These are phyloP conservation scores for Amaranthus hypochondriacus DNA, from an alignment of 148 eudicot species.

Conservation along the genomic window DNA sequence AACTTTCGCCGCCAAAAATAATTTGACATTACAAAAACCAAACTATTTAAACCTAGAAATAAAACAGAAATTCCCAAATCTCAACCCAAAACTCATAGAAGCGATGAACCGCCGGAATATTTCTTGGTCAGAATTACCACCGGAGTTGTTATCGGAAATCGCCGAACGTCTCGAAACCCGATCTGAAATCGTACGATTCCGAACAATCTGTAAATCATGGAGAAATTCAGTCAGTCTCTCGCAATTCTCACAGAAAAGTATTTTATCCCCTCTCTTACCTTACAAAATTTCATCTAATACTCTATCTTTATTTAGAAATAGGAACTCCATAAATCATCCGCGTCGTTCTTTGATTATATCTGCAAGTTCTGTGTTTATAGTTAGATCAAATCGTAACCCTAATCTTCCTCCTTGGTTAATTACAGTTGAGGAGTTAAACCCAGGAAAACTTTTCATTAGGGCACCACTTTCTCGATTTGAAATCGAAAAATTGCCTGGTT, in stretches of 20 bases:
- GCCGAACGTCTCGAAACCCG: background rate
- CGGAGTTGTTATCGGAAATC: background rate
- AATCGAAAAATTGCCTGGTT: background rate
- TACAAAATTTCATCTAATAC: background rate
- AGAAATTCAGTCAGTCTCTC: background rate
- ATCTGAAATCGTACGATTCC: background rate
- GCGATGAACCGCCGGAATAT: background rate
- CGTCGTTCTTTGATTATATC: background rate
- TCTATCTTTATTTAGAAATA: background rate
- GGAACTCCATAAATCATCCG: background rate
- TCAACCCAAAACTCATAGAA: background rate
- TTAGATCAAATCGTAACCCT: background rate
- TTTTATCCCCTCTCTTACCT: background rate
- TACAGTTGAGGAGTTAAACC: slow-evolving; percentile 9
- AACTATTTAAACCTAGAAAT: too few species aligned
- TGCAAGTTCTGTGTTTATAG: background rate
- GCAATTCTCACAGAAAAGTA: background rate
- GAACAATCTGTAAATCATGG: background rate
- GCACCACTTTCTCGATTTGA: background rate
- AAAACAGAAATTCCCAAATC: too few species aligned
- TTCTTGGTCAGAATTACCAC: background rate
- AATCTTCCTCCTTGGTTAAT: slow-evolving; percentile 10
- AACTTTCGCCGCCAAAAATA: too few species aligned
- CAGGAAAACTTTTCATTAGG: slow-evolving; percentile 1
- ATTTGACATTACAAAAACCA: too few species aligned